These are phyloP conservation scores for Monosporozyma solicola DNA, from an alignment of 805 yeast species.

Conservation along the genomic window DNA sequence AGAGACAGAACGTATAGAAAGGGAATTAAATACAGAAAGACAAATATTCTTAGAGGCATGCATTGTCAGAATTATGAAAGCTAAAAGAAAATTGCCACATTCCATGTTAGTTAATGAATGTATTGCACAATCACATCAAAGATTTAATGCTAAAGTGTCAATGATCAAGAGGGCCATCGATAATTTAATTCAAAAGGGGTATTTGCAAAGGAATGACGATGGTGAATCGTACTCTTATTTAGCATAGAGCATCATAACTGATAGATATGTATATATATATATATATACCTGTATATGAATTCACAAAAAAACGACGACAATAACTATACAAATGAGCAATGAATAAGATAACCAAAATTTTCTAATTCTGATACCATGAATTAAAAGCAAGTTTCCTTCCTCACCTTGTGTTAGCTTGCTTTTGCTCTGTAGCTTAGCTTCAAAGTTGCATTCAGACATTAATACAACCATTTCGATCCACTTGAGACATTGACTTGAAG, in stretches of 20 bases:
- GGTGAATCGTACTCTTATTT: constrained; percentile 72
- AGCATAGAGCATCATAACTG: constrained; percentile 38
- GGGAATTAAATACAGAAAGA: constrained; percentile 80
- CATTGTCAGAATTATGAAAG: constrained; percentile 94
- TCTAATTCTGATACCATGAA: no score
- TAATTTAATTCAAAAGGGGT: constrained; percentile 75
- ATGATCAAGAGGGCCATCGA: constrained; percentile 86
- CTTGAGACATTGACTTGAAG: no score
- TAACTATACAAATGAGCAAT: neutral
- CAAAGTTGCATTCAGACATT: no score
- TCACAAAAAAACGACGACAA: neutral
- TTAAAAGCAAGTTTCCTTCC: no score
- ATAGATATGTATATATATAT: neutral
- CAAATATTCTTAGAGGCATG: constrained; percentile 83
- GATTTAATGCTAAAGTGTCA: constrained; percentile 78
- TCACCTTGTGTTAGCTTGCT: no score
- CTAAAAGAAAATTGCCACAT: constrained; percentile 72
- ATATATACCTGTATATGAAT: neutral
- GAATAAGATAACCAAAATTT: neutral
- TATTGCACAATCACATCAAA: constrained; percentile 65
- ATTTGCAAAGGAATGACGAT: constrained; percentile 64
- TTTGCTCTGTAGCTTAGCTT: no score
- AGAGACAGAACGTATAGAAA: constrained; percentile 52
- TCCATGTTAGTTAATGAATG: constrained; percentile 79
- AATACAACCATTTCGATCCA: no score